These are phyloP conservation scores for Cercospora sp. DNA, from an alignment of 2,329 filamentous ascomycete species.

Conservation along the genomic window DNA sequence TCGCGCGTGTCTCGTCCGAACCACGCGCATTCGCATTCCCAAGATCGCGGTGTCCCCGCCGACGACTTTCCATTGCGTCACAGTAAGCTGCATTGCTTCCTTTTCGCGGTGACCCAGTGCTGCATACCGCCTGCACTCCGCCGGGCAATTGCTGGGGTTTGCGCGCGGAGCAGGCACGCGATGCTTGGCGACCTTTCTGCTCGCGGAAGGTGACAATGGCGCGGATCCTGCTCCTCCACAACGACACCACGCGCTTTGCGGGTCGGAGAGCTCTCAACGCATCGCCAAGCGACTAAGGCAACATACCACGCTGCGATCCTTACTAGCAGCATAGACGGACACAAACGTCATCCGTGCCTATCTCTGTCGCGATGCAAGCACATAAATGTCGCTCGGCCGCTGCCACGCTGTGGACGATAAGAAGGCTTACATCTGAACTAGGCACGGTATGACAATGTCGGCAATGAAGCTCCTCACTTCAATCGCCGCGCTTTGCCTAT, in stretches of 20 bases:
- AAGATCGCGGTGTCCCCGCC: neutral
- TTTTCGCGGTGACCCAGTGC: neutral
- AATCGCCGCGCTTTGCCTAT: neutral
- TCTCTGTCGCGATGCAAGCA: neutral
- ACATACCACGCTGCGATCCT: neutral
- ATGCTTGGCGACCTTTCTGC: conserved; percentile 2
- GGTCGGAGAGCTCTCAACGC: neutral
- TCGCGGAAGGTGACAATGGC: neutral
- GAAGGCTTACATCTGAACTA: neutral
- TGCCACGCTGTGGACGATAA: neutral
- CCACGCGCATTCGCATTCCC: neutral
- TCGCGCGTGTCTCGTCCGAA: neutral
- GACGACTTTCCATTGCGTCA: neutral
- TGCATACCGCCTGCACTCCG: neutral
- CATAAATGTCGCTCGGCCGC: neutral
- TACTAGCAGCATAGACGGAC: neutral
- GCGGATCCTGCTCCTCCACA: neutral
- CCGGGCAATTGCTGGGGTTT: neutral
- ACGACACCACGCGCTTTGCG: neutral
- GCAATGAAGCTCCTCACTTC: neutral
- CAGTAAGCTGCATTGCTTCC: neutral
- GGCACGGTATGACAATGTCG: neutral
- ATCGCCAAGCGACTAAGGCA: conserved; percentile 5
- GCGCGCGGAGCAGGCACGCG: neutral
- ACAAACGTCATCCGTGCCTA: neutral